Evolutionary conservation across 2,329 filamentous ascomycete species (phyloP).

Genomic region (Metarhizium humberi): DNA sequence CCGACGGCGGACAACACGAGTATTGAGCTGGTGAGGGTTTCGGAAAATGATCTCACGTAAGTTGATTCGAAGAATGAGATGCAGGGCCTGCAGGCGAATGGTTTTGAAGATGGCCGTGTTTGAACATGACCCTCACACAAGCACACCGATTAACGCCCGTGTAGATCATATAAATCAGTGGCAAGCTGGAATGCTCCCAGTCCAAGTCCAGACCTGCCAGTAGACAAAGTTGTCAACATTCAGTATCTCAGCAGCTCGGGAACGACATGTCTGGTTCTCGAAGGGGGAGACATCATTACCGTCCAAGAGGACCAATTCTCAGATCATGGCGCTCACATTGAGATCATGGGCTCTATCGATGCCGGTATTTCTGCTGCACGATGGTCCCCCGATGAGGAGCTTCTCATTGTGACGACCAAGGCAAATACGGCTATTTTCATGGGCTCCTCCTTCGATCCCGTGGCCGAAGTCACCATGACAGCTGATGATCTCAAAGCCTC

Average conservation of each 20-base stretch:
- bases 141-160: background rate
- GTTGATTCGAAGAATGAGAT: background rate
- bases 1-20: constrained; percentile 60
- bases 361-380: constrained; percentile 79
- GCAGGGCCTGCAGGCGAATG: background rate
- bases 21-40: constrained; percentile 60
- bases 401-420: constrained; percentile 74
- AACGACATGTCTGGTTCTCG: constrained; percentile 72
- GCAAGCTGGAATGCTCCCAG: constrained; percentile 85
- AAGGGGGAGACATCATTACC: constrained; percentile 83
- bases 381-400: constrained; percentile 94
- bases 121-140: background rate
- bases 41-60: constrained; percentile 28
- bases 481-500: constrained; percentile 75
- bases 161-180: constrained; percentile 35
- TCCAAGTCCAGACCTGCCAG: constrained; percentile 63
- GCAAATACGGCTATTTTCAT: constrained; percentile 78
- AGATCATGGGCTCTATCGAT: constrained; percentile 92
- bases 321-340: constrained; percentile 65
- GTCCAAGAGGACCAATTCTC: constrained; percentile 54
- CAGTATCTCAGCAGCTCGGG: constrained; percentile 78
- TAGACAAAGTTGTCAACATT: constrained; percentile 68
- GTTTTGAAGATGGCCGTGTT: background rate
- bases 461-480: constrained; percentile 64
- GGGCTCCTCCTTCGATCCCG: constrained; percentile 81